Evolutionary conservation across 1,284 basidiomycete genomes (phyloP), one percentile per base, ranked within the genome.

Genomic region (Salmacisia buchloeana): DNA sequence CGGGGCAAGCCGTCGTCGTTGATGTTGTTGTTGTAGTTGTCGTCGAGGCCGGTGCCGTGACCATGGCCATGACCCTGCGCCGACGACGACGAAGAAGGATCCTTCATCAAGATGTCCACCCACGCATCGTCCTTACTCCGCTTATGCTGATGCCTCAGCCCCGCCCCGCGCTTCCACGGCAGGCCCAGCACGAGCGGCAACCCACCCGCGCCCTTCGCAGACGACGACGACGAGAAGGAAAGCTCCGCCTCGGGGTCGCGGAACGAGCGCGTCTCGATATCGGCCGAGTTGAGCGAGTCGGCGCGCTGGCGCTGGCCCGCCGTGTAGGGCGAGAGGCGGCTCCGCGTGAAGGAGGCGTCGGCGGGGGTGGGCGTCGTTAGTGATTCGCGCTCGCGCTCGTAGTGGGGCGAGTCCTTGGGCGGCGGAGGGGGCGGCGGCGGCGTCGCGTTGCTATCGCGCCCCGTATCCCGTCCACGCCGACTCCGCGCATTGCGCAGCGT

Each of bases 221-320:
- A n/a, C n/a, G n/a, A n/a, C n/a, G n/a, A n/a, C n/a, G n/a, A n/a
- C n/a, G n/a, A n/a, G n/a, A n/a, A n/a, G 13, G 25, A 33, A 27
- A 54, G 27, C 49, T 62, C 60, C n/a, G 66, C 65, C 1, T 65
- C 69, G 1, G 60, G 31, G 23, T 67, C 68, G 3, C 54, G 63
- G 21, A 76, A 56, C 31, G 69, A 73, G 33, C 67, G 61, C 36
- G 72, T 73, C 60, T 76, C 72, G 35, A 68, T 74, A 52, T 76
- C 74, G 4, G 68, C 66, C 46, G 71, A 71, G 29, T 66, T 65
- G 46, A 72, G 73, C 21, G 69, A 69, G 9, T 63, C 63, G 2
- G 68, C 72, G 4, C 54, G 31, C 31, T n/a, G 49, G 29, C 49
- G 49, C 5, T 3, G 5, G 45, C 23, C 29, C 4, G 12, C 29